Conservation (phyloP, 306 rosid species). For the Benincasa hispida region DNA sequence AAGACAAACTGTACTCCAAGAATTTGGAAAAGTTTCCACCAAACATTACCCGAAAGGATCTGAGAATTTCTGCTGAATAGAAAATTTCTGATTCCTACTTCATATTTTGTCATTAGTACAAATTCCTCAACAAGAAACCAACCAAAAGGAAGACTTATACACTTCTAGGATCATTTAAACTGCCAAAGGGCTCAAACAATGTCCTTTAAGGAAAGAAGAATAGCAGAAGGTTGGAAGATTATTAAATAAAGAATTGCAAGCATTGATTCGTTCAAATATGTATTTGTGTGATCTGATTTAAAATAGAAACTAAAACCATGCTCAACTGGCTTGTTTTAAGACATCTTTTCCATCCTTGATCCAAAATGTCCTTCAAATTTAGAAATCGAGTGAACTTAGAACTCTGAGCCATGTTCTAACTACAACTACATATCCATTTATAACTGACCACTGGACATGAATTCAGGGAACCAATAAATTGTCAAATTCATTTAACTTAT, state of each 20-base stretch:
- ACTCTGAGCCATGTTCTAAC: not conserved
- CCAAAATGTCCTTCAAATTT: not conserved
- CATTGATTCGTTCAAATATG: not conserved
- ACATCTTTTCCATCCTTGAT: not conserved
- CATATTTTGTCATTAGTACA: not conserved
- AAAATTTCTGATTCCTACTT: not conserved
- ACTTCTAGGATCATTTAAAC: not conserved
- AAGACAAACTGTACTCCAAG: not conserved
- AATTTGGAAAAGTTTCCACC: not conserved
- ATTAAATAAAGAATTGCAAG: not conserved
- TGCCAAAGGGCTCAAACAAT: not conserved
- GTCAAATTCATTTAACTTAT: not conserved
- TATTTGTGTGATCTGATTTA: not conserved
- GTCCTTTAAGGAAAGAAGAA: not conserved
- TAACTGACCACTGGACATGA: not conserved
- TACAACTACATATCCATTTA: not conserved
- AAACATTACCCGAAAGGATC: not conserved
- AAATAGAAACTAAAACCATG: not conserved
- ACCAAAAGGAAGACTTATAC: not conserved
- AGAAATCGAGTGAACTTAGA: not conserved
- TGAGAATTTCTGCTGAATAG: not conserved
- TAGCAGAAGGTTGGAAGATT: not conserved
- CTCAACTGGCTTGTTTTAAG: not conserved
- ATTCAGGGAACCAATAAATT: not conserved
- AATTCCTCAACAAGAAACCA: not conserved